Base-by-base conservation (phyloP, 2,329 filamentous ascomycete genomes). In the Thelonectria rubi region DNA sequence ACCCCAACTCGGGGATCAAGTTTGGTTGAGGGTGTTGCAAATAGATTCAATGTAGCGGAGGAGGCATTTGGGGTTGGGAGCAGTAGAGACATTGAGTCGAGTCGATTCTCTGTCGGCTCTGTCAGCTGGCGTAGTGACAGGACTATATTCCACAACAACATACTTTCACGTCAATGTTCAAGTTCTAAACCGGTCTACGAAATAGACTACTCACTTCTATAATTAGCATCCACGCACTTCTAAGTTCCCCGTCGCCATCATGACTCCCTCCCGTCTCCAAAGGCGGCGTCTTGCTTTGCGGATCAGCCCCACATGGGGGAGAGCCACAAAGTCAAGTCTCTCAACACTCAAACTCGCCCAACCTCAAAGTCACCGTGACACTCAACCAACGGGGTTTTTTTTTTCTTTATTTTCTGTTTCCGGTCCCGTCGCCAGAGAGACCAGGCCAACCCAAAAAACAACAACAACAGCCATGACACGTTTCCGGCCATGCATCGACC, bases 401-500 rank as follows among this genome's bases (percentile, higher is more conserved):
- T n/a, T n/a, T n/a, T n/a, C n/a, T n/a, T n/a, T n/a, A n/a, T n/a
- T n/a, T n/a, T n/a, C n/a, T n/a, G 34, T 32, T 49, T 49, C n/a
- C 47, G 15, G 18, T 9, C 11, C 26, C 51, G 15, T 51, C 37
- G 47, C 18, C 51, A 42, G 46, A 39, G 39, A 47, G 20, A 30
- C 55, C n/a, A 34, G 32, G 46, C 34, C 26, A 30, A 9, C 26
- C 7, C 26, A 30, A 30, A 9, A 30, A 7, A 30, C 8, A 30
- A 30, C 7, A 30, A 2, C 7, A 30, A 30, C 8, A 30, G n/a
- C n/a, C n/a, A 97, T 99, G 95, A 98, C 95, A 3, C 88, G 90
- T 70, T 99, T 99, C 75, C 86, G 95, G 40, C 95, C 95, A 18
- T 99, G 95, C 75, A 98, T 99, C 78, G 95, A 99, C 80, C 86